Conservation (phyloP, 306 rosid genomes). For the Cicer pinnatifidum region DNA sequence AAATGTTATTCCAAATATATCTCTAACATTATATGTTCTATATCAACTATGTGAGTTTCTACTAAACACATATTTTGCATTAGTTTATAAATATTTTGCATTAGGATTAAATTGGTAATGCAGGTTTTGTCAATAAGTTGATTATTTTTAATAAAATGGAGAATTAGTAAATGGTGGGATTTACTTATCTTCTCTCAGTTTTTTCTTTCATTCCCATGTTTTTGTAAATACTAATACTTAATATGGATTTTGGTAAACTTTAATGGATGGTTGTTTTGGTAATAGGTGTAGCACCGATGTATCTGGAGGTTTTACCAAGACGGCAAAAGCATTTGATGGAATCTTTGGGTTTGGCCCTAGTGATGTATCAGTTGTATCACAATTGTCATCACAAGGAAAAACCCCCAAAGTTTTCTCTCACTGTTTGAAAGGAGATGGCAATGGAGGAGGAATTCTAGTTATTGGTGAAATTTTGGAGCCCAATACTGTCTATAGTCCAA, state of each 20-base stretch:
- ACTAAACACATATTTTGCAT: too few species aligned
- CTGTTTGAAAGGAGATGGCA: conserved; percentile 84
- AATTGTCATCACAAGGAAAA: conserved; percentile 72
- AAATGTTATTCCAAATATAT: too few species aligned
- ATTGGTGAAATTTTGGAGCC: conserved; percentile 97
- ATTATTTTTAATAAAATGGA: background rate
- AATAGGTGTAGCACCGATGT: conserved; percentile 85
- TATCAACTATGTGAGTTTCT: too few species aligned
- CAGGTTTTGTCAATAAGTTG: background rate
- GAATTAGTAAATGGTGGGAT: background rate
- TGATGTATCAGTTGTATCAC: conserved; percentile 78
- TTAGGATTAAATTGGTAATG: too few species aligned
- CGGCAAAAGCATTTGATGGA: conserved; percentile 72
- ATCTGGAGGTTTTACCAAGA: conserved; percentile 76
- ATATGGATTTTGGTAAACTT: too few species aligned
- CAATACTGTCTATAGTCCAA: conserved; percentile 83
- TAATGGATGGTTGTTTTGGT: conserved; percentile 32
- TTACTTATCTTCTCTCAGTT: conserved; percentile 15
- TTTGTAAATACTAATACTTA: background rate
- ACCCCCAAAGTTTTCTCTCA: conserved; percentile 89
- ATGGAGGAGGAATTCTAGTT: conserved; percentile 94
- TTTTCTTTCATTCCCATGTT: conserved; percentile 27
- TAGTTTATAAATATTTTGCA: too few species aligned
- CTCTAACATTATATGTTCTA: too few species aligned
- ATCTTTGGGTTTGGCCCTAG: conserved; percentile 60